These are phyloP conservation scores for Cyclotella choctawhatcheeana DNA, from an alignment of 108 stramenopile genomes.

Conservation along the genomic window DNA sequence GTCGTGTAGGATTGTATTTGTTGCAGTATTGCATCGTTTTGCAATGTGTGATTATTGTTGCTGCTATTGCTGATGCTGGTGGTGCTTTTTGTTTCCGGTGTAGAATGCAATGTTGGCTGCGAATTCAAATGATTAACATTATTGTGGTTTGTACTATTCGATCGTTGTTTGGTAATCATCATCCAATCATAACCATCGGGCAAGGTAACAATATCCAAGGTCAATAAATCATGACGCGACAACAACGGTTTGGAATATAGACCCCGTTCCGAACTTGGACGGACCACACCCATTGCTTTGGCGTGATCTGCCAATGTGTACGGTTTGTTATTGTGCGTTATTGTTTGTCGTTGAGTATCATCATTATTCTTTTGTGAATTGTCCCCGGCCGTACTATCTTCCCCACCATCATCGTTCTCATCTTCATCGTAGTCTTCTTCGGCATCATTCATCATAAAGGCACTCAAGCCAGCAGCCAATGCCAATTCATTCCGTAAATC, in stretches of 20 bases:
- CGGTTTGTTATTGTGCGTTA: conserved; percentile 5
- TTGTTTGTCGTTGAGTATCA: background rate
- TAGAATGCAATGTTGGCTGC: background rate
- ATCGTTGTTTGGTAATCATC: background rate
- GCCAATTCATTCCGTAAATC: conserved; percentile 49
- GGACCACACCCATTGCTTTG: conserved; percentile 22
- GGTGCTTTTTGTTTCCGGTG: too few species aligned
- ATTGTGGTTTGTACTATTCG: background rate
- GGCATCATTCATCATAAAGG: conserved; percentile 39
- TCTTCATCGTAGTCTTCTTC: conserved; percentile 53
- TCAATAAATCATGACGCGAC: conserved; percentile 40
- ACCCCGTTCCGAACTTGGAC: conserved; percentile 22
- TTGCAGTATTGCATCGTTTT: conserved; percentile 31
- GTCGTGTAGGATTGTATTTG: conserved; percentile 25
- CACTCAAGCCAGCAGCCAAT: conserved; percentile 36
- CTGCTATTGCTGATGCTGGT: too few species aligned
- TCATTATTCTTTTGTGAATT: conserved; percentile 4
- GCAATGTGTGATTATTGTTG: conserved; percentile 18
- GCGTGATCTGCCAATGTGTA: conserved; percentile 53
- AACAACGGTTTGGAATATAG: conserved; percentile 38
- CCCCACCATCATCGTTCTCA: conserved; percentile 12
- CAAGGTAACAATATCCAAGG: conserved; percentile 41
- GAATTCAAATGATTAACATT: background rate
- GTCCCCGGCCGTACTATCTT: background rate
- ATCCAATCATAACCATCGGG: conserved; percentile 53